Percentiles rank a stretch among this genome's conserved stretches.
Evolutionary conservation across 1,139 yeast species (phyloP).

Genomic region (Hyphopichia pseudoburtonii): DNA sequence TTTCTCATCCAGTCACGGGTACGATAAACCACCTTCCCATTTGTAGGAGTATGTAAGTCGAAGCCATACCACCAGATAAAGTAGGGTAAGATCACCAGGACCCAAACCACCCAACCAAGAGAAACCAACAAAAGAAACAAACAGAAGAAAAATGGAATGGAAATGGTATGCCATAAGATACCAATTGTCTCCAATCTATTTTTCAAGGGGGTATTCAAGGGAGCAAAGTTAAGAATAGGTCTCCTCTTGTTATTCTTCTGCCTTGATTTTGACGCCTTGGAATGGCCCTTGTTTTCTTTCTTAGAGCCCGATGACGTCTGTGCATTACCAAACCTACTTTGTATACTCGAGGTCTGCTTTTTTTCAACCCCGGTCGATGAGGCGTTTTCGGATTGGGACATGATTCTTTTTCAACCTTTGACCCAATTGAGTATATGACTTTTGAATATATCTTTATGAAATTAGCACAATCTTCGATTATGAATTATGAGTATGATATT

Average conservation of each 20-base stretch:
- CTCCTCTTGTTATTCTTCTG: slow-evolving; percentile 1
- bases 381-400: too few relatives aligned
- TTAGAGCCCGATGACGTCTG: too few relatives aligned
- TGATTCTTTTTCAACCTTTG: too few relatives aligned
- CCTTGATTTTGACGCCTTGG: not conserved
- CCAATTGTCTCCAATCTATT: slow-evolving; percentile 70
- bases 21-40: slow-evolving; percentile 66
- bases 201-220: slow-evolving; percentile 53
- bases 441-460: too few relatives aligned
- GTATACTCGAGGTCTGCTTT: not conserved
- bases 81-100: slow-evolving; percentile 53
- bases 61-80: slow-evolving; percentile 59
- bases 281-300: not conserved
- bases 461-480: too few relatives aligned
- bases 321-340: not conserved
- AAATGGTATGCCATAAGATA: slow-evolving; percentile 73
- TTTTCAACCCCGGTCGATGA: not conserved
- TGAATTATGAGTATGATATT: too few relatives aligned
- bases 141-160: slow-evolving; percentile 61
- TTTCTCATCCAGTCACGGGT: slow-evolving; percentile 60
- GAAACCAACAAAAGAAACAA: slow-evolving; percentile 55
- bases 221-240: slow-evolving; percentile 41
- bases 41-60: slow-evolving; percentile 64
- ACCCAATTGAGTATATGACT: too few relatives aligned
- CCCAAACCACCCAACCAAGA: slow-evolving; percentile 73